A percentile compares a stretch with the other conserved stretches of the same genome.
Conservation (phyloP, 2,329 filamentous ascomycete genomes). For the Aureobasidium leucospermi region DNA sequence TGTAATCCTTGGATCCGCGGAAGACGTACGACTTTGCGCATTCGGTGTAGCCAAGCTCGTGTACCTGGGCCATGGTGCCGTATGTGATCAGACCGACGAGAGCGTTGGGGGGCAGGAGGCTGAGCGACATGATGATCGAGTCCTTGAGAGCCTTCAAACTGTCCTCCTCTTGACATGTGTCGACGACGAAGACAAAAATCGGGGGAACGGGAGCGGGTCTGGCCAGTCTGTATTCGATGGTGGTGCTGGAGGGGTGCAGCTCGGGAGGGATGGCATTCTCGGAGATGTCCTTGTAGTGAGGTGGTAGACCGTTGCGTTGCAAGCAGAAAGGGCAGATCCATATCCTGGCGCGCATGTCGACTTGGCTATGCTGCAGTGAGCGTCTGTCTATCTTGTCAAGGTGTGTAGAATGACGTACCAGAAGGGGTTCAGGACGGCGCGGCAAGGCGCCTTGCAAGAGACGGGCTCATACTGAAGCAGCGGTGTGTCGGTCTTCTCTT, state of each 20-base stretch:
- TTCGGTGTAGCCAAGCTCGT: slow-evolving; percentile 95
- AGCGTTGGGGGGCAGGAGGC: slow-evolving; percentile 71
- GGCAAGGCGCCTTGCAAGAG: slow-evolving; percentile 91
- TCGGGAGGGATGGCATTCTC: slow-evolving; percentile 76
- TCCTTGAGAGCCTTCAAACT: slow-evolving; percentile 77
- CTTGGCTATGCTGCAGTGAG: slow-evolving; percentile 51
- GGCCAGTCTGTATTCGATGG: slow-evolving; percentile 80
- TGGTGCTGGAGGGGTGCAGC: slow-evolving; percentile 73
- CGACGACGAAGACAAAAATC: slow-evolving; percentile 81
- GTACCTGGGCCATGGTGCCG: slow-evolving; percentile 95
- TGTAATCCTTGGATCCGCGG: slow-evolving; percentile 94
- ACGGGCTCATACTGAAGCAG: slow-evolving; percentile 93
- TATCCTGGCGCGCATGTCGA: slow-evolving; percentile 73
- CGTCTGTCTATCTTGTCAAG: background rate
- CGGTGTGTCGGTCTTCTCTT: slow-evolving; percentile 86
- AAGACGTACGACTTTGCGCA: slow-evolving; percentile 99
- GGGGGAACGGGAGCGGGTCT: slow-evolving; percentile 77
- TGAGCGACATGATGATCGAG: slow-evolving; percentile 78
- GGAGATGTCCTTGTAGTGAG: slow-evolving; percentile 86
- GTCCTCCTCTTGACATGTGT: slow-evolving; percentile 83
- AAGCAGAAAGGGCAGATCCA: slow-evolving; percentile 90
- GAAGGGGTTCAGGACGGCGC: slow-evolving; percentile 93
- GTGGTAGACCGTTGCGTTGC: slow-evolving; percentile 72
- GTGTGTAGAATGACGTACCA: slow-evolving; percentile 54
- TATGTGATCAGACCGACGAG: slow-evolving; percentile 79